Evolutionary conservation across 2,329 filamentous ascomycete species (phyloP), one percentile per base, ranked within the genome.

Genomic region (Alternaria gansuensis): DNA sequence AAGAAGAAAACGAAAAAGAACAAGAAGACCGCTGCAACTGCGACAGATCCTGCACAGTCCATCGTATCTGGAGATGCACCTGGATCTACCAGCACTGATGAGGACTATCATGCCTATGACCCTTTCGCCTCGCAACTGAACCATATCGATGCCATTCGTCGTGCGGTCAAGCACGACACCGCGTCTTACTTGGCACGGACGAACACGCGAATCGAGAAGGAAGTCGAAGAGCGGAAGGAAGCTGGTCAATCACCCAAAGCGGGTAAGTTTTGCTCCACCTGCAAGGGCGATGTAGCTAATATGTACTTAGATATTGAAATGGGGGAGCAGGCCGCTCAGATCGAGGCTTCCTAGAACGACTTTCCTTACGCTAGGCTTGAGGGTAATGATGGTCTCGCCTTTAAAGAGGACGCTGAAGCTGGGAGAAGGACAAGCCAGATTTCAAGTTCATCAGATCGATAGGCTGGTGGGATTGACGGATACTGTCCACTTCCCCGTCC

Each of bases 21-120:
- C 66, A 83, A 82, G 76, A 83, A 82, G 79, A 67, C 63, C 29
- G 31, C 43, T 14, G 14, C 53, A 4, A 17, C 17, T 44, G 26
- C 39, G 6, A 23, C 36, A 43, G 23, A 53, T 23, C 3, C 21
- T 33, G 8, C 26, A 5, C 17, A 49, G 9, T 14, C 51, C 24
- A 11, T 11, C 4, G 5, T 24, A 21, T 34, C n/a, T 10, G 23
- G 31, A 11, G 24, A 37, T 3, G 2, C 43, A 6, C 14, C 28
- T 17, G 13, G 14, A n/a, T 17, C 9, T 41, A 6, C 6, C 14
- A 5, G n/a, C 28, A 9, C 7, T 13, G 10, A 24, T 8, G 48
- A 14, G n/a, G 46, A 52, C 9, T 36, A 45, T 5, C 37, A 51
- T 13, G 6, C 26, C 33, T 59, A 59, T 23, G 36, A 52, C 45